Percentiles rank a stretch among this genome's conserved stretches.
These are phyloP conservation scores for Colletotrichum godetiae DNA, from an alignment of 2,329 filamentous ascomycete species.

Conservation along the genomic window DNA sequence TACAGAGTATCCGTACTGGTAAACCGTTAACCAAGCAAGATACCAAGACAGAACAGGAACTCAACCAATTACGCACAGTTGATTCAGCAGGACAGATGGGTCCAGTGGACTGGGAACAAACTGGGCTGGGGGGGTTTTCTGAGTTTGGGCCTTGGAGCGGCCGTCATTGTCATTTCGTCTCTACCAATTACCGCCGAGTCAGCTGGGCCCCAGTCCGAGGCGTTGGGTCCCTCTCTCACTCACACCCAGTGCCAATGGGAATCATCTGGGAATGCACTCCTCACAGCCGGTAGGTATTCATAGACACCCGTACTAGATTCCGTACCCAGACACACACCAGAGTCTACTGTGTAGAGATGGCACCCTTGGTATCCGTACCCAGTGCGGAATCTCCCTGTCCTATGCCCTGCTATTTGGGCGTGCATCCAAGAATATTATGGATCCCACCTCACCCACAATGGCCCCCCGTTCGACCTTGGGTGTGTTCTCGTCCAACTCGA, in stretches of 20 bases:
- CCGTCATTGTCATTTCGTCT: constrained; percentile 21
- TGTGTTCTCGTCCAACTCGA: background rate
- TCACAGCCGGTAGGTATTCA: no score
- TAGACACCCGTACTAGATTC: no score
- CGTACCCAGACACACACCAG: no score
- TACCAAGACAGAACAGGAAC: background rate
- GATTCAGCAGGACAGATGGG: background rate
- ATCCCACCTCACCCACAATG: background rate
- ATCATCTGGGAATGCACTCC: background rate
- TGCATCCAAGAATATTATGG: background rate
- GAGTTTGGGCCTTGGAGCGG: constrained; percentile 13
- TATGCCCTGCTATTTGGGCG: background rate
- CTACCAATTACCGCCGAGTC: constrained; percentile 32
- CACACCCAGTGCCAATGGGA: background rate
- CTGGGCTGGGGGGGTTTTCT: background rate
- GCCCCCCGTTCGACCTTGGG: background rate
- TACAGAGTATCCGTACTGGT: no score
- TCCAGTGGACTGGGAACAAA: background rate
- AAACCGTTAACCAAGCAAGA: background rate
- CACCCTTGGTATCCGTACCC: background rate
- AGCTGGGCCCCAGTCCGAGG: constrained; percentile 35
- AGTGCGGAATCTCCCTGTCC: background rate
- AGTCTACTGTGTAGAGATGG: no score
- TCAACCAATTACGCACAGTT: background rate
- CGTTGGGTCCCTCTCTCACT: constrained; percentile 24